phyloP scores from a whole-genome alignment of 169 alveolate genomes.

The Theileria orientalis region DNA sequence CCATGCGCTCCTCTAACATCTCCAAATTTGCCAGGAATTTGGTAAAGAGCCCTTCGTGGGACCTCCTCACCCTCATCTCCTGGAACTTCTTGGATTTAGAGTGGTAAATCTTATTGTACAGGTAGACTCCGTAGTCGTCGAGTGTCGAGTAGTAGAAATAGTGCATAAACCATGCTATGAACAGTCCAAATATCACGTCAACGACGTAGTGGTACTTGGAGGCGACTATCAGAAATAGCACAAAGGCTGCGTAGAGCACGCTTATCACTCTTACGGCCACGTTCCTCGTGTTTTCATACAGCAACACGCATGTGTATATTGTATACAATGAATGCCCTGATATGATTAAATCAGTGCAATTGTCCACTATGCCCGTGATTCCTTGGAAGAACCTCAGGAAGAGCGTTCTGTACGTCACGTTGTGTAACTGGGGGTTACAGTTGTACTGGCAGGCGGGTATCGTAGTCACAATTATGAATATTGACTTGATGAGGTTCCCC shows the following conservation, averaged over 20 bases:
- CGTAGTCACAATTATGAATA: conserved; percentile 66
- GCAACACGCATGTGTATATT: conserved; percentile 17
- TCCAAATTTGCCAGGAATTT: conserved; percentile 7
- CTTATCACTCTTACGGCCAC: conserved; percentile 16
- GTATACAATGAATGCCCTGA: conserved; percentile 75
- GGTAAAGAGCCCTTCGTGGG: background rate
- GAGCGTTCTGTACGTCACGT: conserved; percentile 9
- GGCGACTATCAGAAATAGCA: conserved; percentile 53
- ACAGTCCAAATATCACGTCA: conserved; percentile 71
- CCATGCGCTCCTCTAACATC: conserved; percentile 30
- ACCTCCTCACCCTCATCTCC: background rate
- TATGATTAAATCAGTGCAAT: conserved; percentile 72
- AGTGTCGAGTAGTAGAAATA: conserved; percentile 10
- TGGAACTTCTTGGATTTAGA: background rate
- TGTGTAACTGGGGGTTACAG: conserved; percentile 49
- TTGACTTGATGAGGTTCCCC: conserved; percentile 59
- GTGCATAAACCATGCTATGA: conserved; percentile 37
- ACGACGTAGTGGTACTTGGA: conserved; percentile 72
- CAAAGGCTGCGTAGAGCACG: conserved; percentile 17
- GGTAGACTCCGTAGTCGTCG: conserved; percentile 4
- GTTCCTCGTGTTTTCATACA: conserved; percentile 45
- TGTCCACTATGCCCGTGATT: conserved; percentile 44
- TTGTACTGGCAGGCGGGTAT: conserved; percentile 61
- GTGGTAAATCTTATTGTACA: background rate
- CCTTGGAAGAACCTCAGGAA: conserved; percentile 37